phyloP scores from a whole-genome alignment of 2,329 filamentous ascomycete genomes.

The Chaetomium sp. region DNA sequence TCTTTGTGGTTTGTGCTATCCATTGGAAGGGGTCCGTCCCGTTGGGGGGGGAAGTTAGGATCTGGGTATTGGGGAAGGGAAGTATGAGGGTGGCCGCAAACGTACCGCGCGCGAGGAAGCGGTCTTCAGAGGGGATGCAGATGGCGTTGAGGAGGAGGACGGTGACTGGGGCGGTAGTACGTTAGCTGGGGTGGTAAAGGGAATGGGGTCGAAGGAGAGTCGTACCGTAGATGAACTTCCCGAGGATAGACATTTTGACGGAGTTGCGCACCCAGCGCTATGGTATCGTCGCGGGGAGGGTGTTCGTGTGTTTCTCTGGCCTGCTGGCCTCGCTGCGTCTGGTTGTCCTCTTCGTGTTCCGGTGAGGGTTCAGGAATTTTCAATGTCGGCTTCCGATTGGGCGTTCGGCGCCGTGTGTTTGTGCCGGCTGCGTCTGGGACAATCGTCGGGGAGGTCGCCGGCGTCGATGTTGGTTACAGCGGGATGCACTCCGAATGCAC shows the following conservation, averaged over 20 bases:
- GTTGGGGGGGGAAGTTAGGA: too few relatives aligned
- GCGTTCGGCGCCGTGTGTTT: neutral
- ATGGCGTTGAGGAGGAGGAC: conserved; percentile 88
- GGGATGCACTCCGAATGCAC: neutral
- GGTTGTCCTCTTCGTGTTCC: neutral
- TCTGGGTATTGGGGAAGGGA: too few relatives aligned
- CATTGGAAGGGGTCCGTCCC: neutral
- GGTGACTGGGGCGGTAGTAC: conserved; percentile 56
- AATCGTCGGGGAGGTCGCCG: neutral
- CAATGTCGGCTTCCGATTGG: neutral
- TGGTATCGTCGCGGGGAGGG: neutral
- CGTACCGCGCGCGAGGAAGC: conserved; percentile 76
- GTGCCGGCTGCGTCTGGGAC: neutral
- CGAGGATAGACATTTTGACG: conserved; percentile 39
- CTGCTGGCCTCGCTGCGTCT: neutral
- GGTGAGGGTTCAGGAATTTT: too few relatives aligned
- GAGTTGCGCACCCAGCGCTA: neutral
- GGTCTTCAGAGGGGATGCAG: conserved; percentile 75
- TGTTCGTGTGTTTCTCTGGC: conserved; percentile 2
- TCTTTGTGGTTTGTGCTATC: neutral
- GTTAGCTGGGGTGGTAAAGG: neutral
- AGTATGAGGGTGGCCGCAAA: conserved; percentile 25
- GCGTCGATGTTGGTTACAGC: neutral
- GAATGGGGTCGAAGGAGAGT: neutral
- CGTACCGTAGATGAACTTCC: conserved; percentile 40